phyloP scores from a whole-genome alignment of 106 monocot genomes.

The Dendrobium catenatum region DNA sequence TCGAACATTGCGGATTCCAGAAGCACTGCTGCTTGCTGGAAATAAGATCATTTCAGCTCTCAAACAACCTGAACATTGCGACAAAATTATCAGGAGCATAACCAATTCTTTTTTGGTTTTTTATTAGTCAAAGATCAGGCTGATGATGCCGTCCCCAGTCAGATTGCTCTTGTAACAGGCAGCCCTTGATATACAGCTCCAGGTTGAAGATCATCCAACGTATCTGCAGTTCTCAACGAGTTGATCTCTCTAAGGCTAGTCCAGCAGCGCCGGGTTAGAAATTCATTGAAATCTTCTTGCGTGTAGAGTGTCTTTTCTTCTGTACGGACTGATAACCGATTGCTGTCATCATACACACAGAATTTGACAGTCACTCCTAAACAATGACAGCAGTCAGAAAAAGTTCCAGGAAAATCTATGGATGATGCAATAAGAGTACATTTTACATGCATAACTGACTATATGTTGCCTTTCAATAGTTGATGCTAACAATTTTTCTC shows the following conservation, averaged over 20 bases:
- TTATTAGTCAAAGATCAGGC: background rate
- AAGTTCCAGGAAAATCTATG: background rate
- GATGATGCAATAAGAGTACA: background rate
- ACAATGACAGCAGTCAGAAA: background rate
- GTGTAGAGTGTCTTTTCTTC: constrained; percentile 88
- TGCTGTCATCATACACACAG: constrained; percentile 55
- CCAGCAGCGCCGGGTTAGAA: constrained; percentile 62
- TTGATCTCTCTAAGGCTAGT: constrained; percentile 61
- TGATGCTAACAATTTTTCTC: background rate
- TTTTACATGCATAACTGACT: background rate
- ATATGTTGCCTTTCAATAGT: background rate
- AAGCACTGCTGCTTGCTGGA: background rate
- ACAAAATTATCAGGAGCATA: background rate
- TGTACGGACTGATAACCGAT: constrained; percentile 31
- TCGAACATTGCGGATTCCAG: background rate
- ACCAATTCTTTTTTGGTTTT: background rate
- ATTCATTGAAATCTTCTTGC: constrained; percentile 80
- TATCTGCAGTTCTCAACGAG: constrained; percentile 51
- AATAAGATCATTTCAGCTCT: background rate
- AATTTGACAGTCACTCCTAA: constrained; percentile 80
- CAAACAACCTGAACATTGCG: background rate
- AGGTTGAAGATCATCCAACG: constrained; percentile 67
- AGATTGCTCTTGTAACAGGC: background rate
- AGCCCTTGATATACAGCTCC: constrained; percentile 69
- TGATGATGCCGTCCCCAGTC: background rate